Base-by-base conservation (phyloP, 2,329 filamentous ascomycete genomes). In the Waltergamsia citrina region DNA sequence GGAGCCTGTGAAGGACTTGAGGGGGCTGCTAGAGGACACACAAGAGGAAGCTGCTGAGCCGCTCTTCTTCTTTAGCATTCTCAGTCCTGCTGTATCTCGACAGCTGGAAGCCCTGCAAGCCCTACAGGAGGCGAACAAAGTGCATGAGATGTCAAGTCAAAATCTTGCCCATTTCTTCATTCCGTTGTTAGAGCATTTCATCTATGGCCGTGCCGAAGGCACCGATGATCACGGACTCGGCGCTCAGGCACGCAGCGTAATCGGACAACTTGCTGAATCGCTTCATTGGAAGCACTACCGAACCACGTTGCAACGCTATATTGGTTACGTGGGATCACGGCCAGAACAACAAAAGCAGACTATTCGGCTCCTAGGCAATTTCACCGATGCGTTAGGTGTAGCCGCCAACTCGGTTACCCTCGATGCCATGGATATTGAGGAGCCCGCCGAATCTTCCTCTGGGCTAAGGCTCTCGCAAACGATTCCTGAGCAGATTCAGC, bases 271-370 rank as follows among this genome's bases (percentile, higher is more conserved):
- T 36, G 78, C 83, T 5, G 69, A 74, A 40, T 85, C 78, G 39
- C 60, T 98, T 11, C 85, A 92, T 49, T 96, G 90, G 88, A 80
- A 78, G 25, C 87, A 94, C 46, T 96, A 90, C 60, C 78, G 85
- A 26, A 82, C 84, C 6, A 78, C 90, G 11, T 73, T 98, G 42
- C 78, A 83, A 48, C 74, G 87, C 38, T 96, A 92, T 49, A 81
- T 86, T 37, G 74, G 80, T 33, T 93, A 92, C 50, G 69, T 96
- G 40, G 74, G 78, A 47, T 81, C 76, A 29, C 90, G 88, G 51
- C 78, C 82, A 19, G 84, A 93, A 14, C 69, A 82, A 45, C 84
- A 92, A 52, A 96, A 94, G 63, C 81, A 84, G 38, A 76, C 93
- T 11, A 79, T 95, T 35, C 77, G 83, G 36, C 71, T 98, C 17